Evolutionary conservation across 139 green algal genomes (phyloP), one percentile per base, ranked within the genome.

Genomic region (Coccomyxa sp.): DNA sequence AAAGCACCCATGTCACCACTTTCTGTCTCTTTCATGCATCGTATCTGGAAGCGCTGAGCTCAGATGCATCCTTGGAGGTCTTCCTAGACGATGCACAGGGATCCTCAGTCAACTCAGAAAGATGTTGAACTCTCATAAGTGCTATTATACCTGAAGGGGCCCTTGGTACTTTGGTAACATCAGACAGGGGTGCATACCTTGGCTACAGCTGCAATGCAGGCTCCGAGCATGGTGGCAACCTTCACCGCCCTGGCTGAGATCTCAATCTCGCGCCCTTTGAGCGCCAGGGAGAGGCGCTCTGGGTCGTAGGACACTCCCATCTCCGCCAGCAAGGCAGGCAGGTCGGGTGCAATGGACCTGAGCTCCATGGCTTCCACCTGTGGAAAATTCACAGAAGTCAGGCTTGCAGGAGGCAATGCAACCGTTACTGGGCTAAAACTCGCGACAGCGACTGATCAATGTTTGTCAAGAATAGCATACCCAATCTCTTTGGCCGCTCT

Each of bases 361-460:
- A 97, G 64, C 79, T 96, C 85, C 88, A 95, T 93, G 8, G 90
- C 92, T 54, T 93, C 83, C n/a, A 96, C 86, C 91, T 93, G 80
- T 36, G 55, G n/a, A 58, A 78, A 35, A n/a, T n/a, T n/a, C n/a
- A n/a, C 50, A 79, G n/a, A n/a, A n/a, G n/a, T n/a, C n/a, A n/a
- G n/a, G n/a, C n/a, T n/a, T n/a, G n/a, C n/a, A n/a, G n/a, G n/a
- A n/a, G n/a, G n/a, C n/a, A n/a, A n/a, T n/a, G n/a, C n/a, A n/a
- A n/a, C n/a, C n/a, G n/a, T n/a, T n/a, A n/a, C n/a, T n/a, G n/a
- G n/a, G n/a, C n/a, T n/a, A n/a, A n/a, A n/a, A n/a, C n/a, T n/a
- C n/a, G n/a, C n/a, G 14, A 58, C 44, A 58, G 14, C 12, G 44
- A 12, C 12, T 58, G 12, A 29, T 58, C 44, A 29, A 12, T 29